These are phyloP conservation scores for Acanthamoeba castellanii DNA, from an alignment of 208 protist genomes.

Conservation along the genomic window DNA sequence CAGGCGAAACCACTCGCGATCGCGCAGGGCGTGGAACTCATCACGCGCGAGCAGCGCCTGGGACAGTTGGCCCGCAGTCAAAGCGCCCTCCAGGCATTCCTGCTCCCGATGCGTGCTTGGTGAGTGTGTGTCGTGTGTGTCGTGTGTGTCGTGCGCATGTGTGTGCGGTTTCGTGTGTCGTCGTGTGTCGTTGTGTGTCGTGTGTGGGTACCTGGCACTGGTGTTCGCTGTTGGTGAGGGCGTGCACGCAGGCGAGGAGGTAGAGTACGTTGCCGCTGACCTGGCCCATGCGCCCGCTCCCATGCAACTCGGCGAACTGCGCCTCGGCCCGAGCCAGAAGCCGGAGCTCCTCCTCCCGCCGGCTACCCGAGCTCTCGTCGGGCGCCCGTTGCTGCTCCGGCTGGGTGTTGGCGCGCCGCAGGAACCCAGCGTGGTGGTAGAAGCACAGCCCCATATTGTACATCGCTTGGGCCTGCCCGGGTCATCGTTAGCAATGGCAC, in stretches of 20 bases:
- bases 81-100: not conserved
- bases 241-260: not conserved
- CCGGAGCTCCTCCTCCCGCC: not conserved
- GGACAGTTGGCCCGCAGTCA: not conserved
- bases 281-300: not conserved
- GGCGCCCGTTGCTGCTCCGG: not conserved
- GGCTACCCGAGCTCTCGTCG: not conserved
- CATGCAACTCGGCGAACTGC: not conserved
- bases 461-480: not conserved
- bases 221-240: not conserved
- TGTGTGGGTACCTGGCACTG: not conserved
- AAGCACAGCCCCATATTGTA: constrained; percentile 17
- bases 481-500: no score
- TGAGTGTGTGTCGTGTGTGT: not conserved
- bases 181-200: not conserved
- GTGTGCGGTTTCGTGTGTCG: not conserved
- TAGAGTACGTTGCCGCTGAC: not conserved
- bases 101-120: not conserved
- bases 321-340: not conserved
- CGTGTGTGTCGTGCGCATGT: no score
- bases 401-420: not conserved
- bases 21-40: not conserved
- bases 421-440: not conserved
- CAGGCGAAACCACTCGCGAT: not conserved
- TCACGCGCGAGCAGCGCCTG: not conserved